Evolutionary conservation across 2,329 filamentous ascomycete genomes (phyloP).

Genomic region (Nothomitra cinnamomea): DNA sequence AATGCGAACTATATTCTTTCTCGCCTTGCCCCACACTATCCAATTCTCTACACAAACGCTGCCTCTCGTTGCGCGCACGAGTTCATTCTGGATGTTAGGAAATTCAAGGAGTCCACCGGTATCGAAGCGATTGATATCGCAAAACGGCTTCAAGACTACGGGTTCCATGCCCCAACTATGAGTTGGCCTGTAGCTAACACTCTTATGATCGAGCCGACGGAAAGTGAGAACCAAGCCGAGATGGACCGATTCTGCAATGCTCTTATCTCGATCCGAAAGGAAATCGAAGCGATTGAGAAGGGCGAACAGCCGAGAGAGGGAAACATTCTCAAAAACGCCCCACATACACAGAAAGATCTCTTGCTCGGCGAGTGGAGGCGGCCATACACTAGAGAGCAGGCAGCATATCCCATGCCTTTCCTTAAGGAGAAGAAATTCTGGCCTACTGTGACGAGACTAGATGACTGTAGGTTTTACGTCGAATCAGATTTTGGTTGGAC

Average conservation of each 20-base stretch:
- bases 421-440: slow-evolving; percentile 95
- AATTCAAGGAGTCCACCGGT: slow-evolving; percentile 67
- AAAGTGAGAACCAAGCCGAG: slow-evolving; percentile 82
- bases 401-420: slow-evolving; percentile 71
- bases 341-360: slow-evolving; percentile 71
- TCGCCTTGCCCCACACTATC: slow-evolving; percentile 69
- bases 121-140: slow-evolving; percentile 90
- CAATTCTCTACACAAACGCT: slow-evolving; percentile 84
- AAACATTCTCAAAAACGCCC: slow-evolving; percentile 80
- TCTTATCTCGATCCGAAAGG: slow-evolving; percentile 66
- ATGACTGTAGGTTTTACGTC: slow-evolving; percentile 55
- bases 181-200: slow-evolving; percentile 90
- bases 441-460: slow-evolving; percentile 71
- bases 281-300: slow-evolving; percentile 71
- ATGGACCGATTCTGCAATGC: slow-evolving; percentile 88
- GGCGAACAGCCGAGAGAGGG: slow-evolving; percentile 55
- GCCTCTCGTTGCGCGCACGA: slow-evolving; percentile 86
- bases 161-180: slow-evolving; percentile 96
- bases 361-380: slow-evolving; percentile 63
- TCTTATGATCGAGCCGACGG: slow-evolving; percentile 94
- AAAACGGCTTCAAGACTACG: slow-evolving; percentile 92
- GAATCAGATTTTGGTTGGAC: slow-evolving; percentile 7
- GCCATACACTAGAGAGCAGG: slow-evolving; percentile 64
- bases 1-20: slow-evolving; percentile 96
- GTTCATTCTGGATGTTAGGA: slow-evolving; percentile 81